Conservation (phyloP, 805 yeast species). For the Saccharomycopsis sp. region DNA sequence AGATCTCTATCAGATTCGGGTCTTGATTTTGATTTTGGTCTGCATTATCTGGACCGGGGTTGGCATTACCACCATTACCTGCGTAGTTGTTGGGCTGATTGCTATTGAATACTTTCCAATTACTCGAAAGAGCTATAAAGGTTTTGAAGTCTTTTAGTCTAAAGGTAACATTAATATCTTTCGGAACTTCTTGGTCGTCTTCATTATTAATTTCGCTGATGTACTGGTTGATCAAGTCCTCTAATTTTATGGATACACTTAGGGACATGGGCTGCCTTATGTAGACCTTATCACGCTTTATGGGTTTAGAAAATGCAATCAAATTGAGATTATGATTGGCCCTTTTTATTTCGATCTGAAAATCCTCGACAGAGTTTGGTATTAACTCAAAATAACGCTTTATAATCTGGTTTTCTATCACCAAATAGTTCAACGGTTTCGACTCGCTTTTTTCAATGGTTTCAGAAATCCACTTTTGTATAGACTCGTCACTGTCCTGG, state of each 20-base stretch:
- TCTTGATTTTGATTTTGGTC: background rate
- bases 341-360: conserved; percentile 15
- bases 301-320: conserved; percentile 18
- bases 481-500: background rate
- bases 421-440: conserved; percentile 1
- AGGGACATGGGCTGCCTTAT: conserved; percentile 21
- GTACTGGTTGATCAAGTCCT: conserved; percentile 10
- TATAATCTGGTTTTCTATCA: conserved; percentile 12
- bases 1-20: conserved; percentile 11
- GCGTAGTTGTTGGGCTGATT: background rate
- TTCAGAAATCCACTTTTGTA: background rate
- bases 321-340: conserved; percentile 10
- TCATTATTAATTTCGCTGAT: background rate
- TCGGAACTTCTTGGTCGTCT: background rate
- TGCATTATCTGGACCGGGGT: background rate
- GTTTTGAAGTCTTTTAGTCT: conserved; percentile 15
- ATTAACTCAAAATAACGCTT: conserved; percentile 17
- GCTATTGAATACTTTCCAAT: background rate
- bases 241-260: conserved; percentile 13
- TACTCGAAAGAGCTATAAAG: conserved; percentile 5
- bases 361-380: conserved; percentile 16
- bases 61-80: background rate
- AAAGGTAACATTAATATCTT: conserved; percentile 10
- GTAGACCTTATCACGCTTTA: conserved; percentile 18
- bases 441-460: background rate